A percentile compares a stretch with the other conserved stretches of the same genome.
Evolutionary conservation across 805 yeast genomes (phyloP).

Genomic region (Lipomyces sp.): DNA sequence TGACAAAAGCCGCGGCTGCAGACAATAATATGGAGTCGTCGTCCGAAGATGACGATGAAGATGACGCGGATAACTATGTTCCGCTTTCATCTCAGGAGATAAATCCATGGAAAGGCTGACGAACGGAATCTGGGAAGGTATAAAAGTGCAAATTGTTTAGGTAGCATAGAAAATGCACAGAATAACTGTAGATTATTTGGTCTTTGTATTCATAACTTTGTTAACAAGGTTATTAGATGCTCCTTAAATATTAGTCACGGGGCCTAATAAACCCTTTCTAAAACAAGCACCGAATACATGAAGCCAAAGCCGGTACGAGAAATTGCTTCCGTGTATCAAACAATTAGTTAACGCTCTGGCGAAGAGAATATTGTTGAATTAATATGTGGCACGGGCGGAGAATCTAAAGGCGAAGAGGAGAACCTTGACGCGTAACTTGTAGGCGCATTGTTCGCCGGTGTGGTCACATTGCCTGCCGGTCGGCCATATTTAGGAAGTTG

Average conservation of each 20-base stretch:
- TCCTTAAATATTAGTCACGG: too few relatives aligned
- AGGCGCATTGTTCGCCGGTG: slow-evolving; percentile 12
- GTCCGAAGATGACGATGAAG: slow-evolving; percentile 33
- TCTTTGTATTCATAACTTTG: too few relatives aligned
- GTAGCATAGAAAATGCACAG: not conserved
- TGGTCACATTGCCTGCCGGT: slow-evolving; percentile 3
- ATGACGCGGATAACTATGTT: slow-evolving; percentile 12
- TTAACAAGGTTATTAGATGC: too few relatives aligned
- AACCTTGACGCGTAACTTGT: slow-evolving; percentile 17
- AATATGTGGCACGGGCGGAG: slow-evolving; percentile 33
- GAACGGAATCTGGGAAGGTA: not conserved
- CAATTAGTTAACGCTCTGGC: slow-evolving; percentile 21
- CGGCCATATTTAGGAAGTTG: not conserved
- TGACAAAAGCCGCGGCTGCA: too few relatives aligned
- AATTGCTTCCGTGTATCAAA: not conserved
- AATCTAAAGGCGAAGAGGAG: slow-evolving; percentile 34
- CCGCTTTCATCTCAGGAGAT: slow-evolving; percentile 18
- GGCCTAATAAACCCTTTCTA: not conserved
- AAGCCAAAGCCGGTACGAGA: not conserved
- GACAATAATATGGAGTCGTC: not conserved
- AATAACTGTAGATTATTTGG: not conserved
- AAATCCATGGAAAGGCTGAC: slow-evolving; percentile 30
- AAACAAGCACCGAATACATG: not conserved
- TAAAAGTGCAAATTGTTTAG: too few relatives aligned
- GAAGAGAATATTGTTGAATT: slow-evolving; percentile 34